phyloP scores from a whole-genome alignment of 306 rosid species.

The Urtica urens region DNA sequence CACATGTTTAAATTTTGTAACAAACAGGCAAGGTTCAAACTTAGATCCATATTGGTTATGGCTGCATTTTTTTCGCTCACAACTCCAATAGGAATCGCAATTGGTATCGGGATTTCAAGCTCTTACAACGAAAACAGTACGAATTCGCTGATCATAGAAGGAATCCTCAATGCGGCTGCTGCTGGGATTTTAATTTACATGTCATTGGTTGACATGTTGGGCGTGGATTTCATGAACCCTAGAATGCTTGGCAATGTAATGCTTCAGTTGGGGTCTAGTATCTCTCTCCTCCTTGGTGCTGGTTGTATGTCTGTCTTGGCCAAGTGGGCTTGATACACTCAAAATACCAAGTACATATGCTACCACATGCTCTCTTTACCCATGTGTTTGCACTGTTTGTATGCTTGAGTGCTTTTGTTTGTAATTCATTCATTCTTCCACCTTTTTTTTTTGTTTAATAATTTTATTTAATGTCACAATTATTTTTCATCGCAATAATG shows the following conservation, averaged over 20 bases:
- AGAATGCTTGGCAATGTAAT: slow-evolving; percentile 27
- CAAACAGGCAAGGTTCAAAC: slow-evolving; percentile 29
- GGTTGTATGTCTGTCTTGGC: slow-evolving; percentile 39
- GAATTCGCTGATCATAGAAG: slow-evolving; percentile 33
- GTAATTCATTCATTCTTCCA: too few species aligned
- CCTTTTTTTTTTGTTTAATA: too few species aligned
- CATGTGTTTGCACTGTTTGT: too few species aligned
- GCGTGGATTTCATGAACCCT: slow-evolving; percentile 38
- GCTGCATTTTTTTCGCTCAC: slow-evolving; percentile 38
- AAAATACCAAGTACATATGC: too few species aligned
- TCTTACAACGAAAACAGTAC: slow-evolving; percentile 32
- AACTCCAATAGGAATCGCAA: slow-evolving; percentile 35
- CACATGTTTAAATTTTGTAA: too few species aligned
- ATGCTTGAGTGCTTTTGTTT: too few species aligned
- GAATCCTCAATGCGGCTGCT: slow-evolving; percentile 38
- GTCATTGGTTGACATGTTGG: slow-evolving; percentile 54
- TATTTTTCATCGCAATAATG: too few species aligned
- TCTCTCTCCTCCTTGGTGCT: slow-evolving; percentile 36
- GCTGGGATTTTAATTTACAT: slow-evolving; percentile 41
- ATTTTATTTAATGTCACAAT: too few species aligned
- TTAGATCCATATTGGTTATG: slow-evolving; percentile 24
- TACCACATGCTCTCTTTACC: too few species aligned
- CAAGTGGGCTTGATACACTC: slow-evolving; percentile 24
- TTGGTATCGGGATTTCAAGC: slow-evolving; percentile 42
- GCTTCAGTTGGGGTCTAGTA: slow-evolving; percentile 32